Conservation (phyloP, 1,139 yeast genomes). For the Kluyveromyces sp. region DNA sequence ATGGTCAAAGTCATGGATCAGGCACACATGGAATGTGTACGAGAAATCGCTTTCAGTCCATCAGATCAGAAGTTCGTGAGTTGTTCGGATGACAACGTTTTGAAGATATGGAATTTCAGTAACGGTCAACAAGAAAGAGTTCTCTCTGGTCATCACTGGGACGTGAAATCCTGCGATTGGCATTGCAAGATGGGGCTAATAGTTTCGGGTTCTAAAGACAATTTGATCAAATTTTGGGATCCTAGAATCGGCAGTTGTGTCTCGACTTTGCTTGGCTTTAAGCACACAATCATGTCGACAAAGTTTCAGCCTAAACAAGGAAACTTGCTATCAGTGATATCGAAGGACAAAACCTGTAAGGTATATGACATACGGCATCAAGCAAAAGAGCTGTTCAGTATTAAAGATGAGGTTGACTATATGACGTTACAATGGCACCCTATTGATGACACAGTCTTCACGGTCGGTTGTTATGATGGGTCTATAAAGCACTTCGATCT, state of each 20-base stretch:
- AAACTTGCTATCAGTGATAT: slow-evolving; percentile 73
- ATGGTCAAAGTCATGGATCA: slow-evolving; percentile 75
- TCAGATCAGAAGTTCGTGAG: slow-evolving; percentile 86
- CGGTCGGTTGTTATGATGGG: slow-evolving; percentile 89
- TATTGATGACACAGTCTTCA: slow-evolving; percentile 65
- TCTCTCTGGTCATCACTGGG: slow-evolving; percentile 96
- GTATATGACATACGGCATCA: slow-evolving; percentile 76
- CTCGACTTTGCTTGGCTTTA: slow-evolving; percentile 81
- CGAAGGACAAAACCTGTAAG: slow-evolving; percentile 83
- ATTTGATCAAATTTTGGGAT: slow-evolving; percentile 90
- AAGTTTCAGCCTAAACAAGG: slow-evolving; percentile 54
- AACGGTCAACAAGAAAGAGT: slow-evolving; percentile 79
- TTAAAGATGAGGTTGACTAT: slow-evolving; percentile 79
- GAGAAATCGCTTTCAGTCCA: slow-evolving; percentile 86
- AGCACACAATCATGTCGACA: slow-evolving; percentile 83
- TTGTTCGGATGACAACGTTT: slow-evolving; percentile 82
- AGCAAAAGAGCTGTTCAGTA: slow-evolving; percentile 63
- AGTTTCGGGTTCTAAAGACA: slow-evolving; percentile 89
- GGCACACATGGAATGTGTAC: slow-evolving; percentile 72
- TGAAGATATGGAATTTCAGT: slow-evolving; percentile 92
- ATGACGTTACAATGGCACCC: slow-evolving; percentile 93
- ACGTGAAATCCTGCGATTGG: slow-evolving; percentile 96
- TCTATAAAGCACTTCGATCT: slow-evolving; percentile 71
- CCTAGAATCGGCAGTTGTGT: slow-evolving; percentile 73
- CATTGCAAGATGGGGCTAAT: slow-evolving; percentile 81